phyloP scores from a whole-genome alignment of 345 rosid species.

The Citrus maxima region DNA sequence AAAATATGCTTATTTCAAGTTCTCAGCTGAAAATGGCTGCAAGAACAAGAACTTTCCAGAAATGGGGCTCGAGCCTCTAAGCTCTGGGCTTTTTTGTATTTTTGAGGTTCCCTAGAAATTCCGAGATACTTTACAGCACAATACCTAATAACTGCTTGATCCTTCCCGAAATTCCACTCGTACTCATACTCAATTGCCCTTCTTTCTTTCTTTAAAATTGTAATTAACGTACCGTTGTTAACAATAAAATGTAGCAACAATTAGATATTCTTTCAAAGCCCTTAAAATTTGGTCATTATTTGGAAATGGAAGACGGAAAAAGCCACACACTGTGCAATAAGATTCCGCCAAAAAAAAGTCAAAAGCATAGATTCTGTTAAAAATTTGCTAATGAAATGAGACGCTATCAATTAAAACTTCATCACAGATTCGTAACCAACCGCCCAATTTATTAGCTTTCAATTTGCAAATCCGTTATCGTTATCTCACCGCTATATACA shows the following conservation, averaged over 20 bases:
- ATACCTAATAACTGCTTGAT: not conserved
- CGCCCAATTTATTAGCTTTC: no score
- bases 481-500: no score
- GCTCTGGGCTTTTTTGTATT: not conserved
- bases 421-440: not conserved
- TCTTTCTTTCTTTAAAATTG: no score
- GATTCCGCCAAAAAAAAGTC: not conserved
- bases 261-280: not conserved
- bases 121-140: not conserved
- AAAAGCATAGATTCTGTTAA: slow-evolving; percentile 24
- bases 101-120: slow-evolving; percentile 6
- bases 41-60: not conserved
- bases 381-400: not conserved
- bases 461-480: no score
- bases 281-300: not conserved
- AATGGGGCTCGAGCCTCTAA: not conserved
- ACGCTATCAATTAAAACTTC: not conserved
- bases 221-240: no score
- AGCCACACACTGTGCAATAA: not conserved
- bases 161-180: no score
- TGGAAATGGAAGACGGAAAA: not conserved
- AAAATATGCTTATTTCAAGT: no score
- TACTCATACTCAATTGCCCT: no score
- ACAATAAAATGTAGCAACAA: no score
- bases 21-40: slow-evolving; percentile 1